These are phyloP conservation scores for Daldinia sp. DNA, from an alignment of 2,329 filamentous ascomycete genomes.

Conservation along the genomic window DNA sequence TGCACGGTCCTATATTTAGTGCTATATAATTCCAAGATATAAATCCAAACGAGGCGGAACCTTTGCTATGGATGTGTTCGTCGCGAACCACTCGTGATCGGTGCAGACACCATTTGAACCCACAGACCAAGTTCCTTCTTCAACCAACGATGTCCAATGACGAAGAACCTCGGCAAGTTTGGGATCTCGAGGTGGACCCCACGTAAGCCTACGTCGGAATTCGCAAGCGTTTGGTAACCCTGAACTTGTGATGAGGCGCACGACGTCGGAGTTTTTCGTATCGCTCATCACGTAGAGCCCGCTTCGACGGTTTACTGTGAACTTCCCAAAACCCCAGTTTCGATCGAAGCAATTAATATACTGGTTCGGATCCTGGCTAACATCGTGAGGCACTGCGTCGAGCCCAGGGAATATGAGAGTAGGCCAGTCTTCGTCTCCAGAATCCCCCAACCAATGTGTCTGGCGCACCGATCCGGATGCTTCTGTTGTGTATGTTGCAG, in stretches of 20 bases:
- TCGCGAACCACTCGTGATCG: constrained; percentile 13
- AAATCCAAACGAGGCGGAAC: background rate
- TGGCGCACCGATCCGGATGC: background rate
- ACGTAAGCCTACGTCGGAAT: constrained; percentile 6
- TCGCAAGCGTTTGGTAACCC: constrained; percentile 13
- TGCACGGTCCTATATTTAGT: background rate
- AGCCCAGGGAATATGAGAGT: background rate
- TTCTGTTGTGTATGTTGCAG: background rate
- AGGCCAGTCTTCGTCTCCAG: background rate
- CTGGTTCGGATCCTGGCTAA: background rate
- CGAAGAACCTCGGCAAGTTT: constrained; percentile 10
- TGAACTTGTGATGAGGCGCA: constrained; percentile 7
- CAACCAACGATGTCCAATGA: constrained; percentile 16
- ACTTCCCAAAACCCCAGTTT: background rate
- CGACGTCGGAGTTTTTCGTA: background rate
- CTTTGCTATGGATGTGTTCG: constrained; percentile 1
- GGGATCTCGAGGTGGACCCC: constrained; percentile 10
- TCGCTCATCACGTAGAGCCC: background rate
- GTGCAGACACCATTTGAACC: constrained; percentile 18
- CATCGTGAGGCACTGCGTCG: background rate
- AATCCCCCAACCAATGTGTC: background rate
- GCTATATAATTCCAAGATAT: background rate
- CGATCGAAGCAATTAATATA: background rate
- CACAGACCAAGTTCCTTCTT: constrained; percentile 12
- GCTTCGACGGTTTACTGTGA: background rate